A percentile compares a stretch with the other conserved stretches of the same genome.
phyloP scores from a whole-genome alignment of 805 yeast species.

The Scheffersomyces ergatensis region DNA sequence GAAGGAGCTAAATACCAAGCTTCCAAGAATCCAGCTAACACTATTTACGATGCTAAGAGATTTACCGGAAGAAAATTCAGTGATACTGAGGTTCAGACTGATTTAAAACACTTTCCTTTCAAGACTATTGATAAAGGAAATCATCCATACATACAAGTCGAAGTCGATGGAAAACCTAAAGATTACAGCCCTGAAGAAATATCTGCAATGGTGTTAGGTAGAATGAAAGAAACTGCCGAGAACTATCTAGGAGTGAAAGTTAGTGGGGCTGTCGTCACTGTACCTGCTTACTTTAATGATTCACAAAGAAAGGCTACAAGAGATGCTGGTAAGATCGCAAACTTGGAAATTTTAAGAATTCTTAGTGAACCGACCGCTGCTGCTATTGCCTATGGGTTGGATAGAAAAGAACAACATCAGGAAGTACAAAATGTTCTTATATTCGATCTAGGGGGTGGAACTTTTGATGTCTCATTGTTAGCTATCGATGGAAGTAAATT shows the following conservation, averaged over 20 bases:
- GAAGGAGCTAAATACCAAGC: slow-evolving; percentile 96
- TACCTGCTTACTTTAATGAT: too few relatives aligned
- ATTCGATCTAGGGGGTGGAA: slow-evolving; percentile 51
- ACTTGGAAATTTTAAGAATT: slow-evolving; percentile 85
- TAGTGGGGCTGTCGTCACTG: slow-evolving; percentile 76
- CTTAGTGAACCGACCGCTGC: slow-evolving; percentile 87
- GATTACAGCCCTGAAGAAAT: slow-evolving; percentile 90
- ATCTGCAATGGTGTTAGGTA: slow-evolving; percentile 84
- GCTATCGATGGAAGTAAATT: slow-evolving; percentile 48
- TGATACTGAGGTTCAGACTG: slow-evolving; percentile 68
- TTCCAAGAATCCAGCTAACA: slow-evolving; percentile 83
- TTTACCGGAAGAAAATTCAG: slow-evolving; percentile 81
- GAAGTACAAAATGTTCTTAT: slow-evolving; percentile 37
- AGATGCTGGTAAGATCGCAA: slow-evolving; percentile 93
- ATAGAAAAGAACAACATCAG: slow-evolving; percentile 22
- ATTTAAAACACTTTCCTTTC: too few relatives aligned
- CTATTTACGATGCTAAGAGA: slow-evolving; percentile 86
- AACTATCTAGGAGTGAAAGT: slow-evolving; percentile 57
- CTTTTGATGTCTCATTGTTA: slow-evolving; percentile 45
- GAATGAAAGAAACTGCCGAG: too few relatives aligned
- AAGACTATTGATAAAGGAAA: slow-evolving; percentile 81
- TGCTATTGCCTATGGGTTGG: slow-evolving; percentile 55
- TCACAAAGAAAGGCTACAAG: slow-evolving; percentile 88
- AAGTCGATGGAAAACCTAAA: slow-evolving; percentile 80
- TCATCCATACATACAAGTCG: slow-evolving; percentile 72